Percentiles rank a stretch among this genome's conserved stretches.
Conservation (phyloP, 2,329 filamentous ascomycete species). For the Sclerotinia borealis region DNA sequence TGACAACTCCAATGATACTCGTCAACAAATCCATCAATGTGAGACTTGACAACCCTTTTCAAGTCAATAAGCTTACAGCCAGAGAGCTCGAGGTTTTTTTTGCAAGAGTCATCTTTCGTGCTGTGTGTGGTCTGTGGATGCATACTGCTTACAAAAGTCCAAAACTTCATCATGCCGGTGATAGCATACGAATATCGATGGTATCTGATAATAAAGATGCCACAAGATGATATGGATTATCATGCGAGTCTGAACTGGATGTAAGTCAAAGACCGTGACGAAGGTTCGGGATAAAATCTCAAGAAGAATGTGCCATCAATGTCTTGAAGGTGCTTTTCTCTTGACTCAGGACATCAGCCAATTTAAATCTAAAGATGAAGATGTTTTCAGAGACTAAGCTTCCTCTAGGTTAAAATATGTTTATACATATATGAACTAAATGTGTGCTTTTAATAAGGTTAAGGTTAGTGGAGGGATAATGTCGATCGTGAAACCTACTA, state of each 20-base stretch:
- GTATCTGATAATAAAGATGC: slow-evolving; percentile 12
- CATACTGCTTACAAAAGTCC: slow-evolving; percentile 43
- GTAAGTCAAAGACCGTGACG: slow-evolving; percentile 15
- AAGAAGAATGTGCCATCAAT: not conserved
- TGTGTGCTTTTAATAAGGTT: too few relatives aligned
- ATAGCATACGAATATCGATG: slow-evolving; percentile 26
- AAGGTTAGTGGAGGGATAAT: too few relatives aligned
- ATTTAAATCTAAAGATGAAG: slow-evolving; percentile 42
- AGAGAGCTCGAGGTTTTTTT: slow-evolving; percentile 48
- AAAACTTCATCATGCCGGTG: slow-evolving; percentile 40
- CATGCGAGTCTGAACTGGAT: not conserved
- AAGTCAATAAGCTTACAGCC: slow-evolving; percentile 53
- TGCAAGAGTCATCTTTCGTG: slow-evolving; percentile 41
- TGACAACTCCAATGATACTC: slow-evolving; percentile 44
- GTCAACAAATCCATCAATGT: slow-evolving; percentile 44
- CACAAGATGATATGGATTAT: slow-evolving; percentile 18
- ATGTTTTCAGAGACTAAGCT: slow-evolving; percentile 50
- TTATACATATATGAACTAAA: too few relatives aligned
- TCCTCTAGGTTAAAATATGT: slow-evolving; percentile 40
- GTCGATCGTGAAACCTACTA: too few relatives aligned
- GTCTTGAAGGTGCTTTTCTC: slow-evolving; percentile 1
- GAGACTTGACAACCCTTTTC: slow-evolving; percentile 38
- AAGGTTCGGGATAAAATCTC: slow-evolving; percentile 8
- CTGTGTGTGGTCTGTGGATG: too few relatives aligned
- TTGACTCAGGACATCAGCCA: slow-evolving; percentile 46